Base-by-base conservation (phyloP, 2,329 filamentous ascomycete genomes). In the Cytospora piceae region DNA sequence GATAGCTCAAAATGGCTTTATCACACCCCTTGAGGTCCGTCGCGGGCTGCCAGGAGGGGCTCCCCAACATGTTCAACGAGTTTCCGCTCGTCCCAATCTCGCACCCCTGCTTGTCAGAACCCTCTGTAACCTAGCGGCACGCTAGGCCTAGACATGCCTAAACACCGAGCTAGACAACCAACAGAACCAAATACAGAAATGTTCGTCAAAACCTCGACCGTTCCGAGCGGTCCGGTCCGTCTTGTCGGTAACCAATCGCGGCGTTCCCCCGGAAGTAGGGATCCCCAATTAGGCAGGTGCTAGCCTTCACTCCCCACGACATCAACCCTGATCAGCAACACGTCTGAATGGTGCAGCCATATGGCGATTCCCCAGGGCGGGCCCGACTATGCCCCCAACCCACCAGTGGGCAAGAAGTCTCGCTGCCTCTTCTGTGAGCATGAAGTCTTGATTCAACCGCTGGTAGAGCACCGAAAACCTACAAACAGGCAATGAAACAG, bases 201-300 rank as follows among this genome's bases (percentile, higher is more conserved):
- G 42, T 22, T 46, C 42, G 3, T n/a, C 42, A n/a, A 46, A 22
- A 7, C 17, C n/a, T 42, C n/a, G 6, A 42, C 39, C 5, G 39
- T 42, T 42, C 20, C 42, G 6, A 22, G 42, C 42, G 20, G 42
- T 22, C 3, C 42, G 42, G 42, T 46, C 42, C 20, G 42, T 46
- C 20, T 46, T 46, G 42, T 46, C 42, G 42, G 42, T 46, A 46
- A 46, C 42, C 42, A 46, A 46, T 46, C 42, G 42, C 42, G 42
- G 42, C 42, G 5, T n/a, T n/a, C 20, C 42, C 42, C 17, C 20
- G 20, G 42, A 46, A 46, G 20, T 46, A 46, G 42, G 17, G 6
- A 46, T 46, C 42, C 42, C 42, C 7, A 6, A 46, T 22, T 46
- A 46, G 42, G 20, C 42, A 46, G 42, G 42, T 46, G 20, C 12